Conservation (phyloP, 2,329 filamentous ascomycete species). For the Teratosphaeria nubilosa region DNA sequence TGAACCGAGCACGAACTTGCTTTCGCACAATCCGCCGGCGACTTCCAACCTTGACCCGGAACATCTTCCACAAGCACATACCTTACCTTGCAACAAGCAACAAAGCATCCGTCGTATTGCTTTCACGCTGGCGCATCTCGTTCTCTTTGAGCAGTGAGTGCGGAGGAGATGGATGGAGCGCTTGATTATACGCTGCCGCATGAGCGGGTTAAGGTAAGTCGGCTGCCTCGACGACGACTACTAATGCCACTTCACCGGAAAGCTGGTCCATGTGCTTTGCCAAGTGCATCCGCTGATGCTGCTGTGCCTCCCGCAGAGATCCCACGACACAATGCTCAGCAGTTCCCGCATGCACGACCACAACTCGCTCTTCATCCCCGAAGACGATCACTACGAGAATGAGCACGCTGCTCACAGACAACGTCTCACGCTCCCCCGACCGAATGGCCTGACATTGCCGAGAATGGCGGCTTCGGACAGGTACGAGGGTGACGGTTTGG, state of each 20-base stretch:
- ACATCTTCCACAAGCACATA: background rate
- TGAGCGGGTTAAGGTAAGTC: background rate
- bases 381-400: conserved; percentile 20
- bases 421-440: conserved; percentile 19
- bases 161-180: background rate
- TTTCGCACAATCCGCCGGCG: background rate
- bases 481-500: conserved; percentile 44
- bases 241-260: background rate
- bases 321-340: conserved; percentile 10
- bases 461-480: conserved; percentile 11
- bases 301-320: background rate
- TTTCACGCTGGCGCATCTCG: background rate
- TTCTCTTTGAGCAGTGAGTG: background rate
- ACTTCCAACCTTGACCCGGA: background rate
- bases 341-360: background rate
- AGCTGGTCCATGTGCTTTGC: background rate
- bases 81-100: background rate
- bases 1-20: background rate
- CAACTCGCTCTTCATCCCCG: conserved; percentile 19
- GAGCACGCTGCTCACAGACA: conserved; percentile 23
- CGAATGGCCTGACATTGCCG: conserved; percentile 1
- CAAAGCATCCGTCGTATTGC: background rate
- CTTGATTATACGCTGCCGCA: background rate
- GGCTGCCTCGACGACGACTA: background rate
- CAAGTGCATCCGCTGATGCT: background rate